phyloP scores from a whole-genome alignment of 78 protist genomes.

The Guillardia theta region DNA sequence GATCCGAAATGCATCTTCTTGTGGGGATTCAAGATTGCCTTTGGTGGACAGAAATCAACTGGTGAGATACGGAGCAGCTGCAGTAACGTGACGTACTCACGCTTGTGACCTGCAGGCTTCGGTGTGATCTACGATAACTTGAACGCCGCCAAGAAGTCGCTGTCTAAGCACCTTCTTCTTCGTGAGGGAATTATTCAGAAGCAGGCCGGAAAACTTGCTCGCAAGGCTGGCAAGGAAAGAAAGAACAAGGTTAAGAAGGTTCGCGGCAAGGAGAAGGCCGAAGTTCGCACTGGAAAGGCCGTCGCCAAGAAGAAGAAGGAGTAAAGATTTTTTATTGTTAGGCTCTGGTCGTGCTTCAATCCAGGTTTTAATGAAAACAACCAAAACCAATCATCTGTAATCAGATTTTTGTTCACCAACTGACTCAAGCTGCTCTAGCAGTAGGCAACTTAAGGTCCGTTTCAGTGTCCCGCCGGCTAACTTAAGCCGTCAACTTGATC shows the following conservation, averaged over 20 bases:
- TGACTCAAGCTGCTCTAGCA: too few species aligned
- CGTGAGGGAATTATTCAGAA: slow-evolving; percentile 64
- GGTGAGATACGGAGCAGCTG: background rate
- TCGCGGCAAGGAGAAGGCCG: slow-evolving; percentile 77
- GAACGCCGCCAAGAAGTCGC: slow-evolving; percentile 74
- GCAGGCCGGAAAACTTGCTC: slow-evolving; percentile 40
- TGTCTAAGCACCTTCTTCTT: slow-evolving; percentile 86
- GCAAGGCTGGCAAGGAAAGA: slow-evolving; percentile 93
- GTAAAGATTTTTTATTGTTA: too few species aligned
- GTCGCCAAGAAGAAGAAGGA: slow-evolving; percentile 36
- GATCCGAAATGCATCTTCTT: slow-evolving; percentile 75
- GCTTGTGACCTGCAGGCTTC: slow-evolving; percentile 72
- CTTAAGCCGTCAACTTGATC: too few species aligned
- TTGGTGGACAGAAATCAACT: slow-evolving; percentile 96
- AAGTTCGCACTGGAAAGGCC: slow-evolving; percentile 4
- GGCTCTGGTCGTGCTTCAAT: too few species aligned
- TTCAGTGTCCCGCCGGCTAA: too few species aligned
- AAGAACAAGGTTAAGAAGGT: slow-evolving; percentile 94
- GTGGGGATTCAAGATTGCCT: slow-evolving; percentile 90
- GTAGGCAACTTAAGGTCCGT: too few species aligned
- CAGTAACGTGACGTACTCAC: background rate
- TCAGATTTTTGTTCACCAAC: too few species aligned
- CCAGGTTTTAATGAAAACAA: too few species aligned
- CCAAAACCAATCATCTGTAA: too few species aligned
- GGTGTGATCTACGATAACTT: slow-evolving; percentile 92